phyloP scores from a whole-genome alignment of 495 filamentous ascomycete species.

The Podospora conica region DNA sequence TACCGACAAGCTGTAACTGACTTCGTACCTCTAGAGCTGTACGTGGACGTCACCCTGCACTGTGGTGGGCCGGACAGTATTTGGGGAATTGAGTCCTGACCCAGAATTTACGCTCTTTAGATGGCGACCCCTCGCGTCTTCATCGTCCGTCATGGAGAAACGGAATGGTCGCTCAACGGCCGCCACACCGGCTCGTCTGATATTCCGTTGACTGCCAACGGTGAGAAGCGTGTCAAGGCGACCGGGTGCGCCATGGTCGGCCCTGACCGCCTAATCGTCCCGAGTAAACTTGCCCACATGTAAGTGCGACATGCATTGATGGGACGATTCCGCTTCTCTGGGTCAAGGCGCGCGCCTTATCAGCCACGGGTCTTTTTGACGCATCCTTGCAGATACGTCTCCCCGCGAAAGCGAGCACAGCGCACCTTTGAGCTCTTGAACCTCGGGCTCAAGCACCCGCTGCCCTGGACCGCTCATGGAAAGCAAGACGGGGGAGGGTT shows the following conservation, averaged over 20 bases:
- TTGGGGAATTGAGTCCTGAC: neutral
- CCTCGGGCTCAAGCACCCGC: slow-evolving; percentile 36
- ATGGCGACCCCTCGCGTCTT: slow-evolving; percentile 73
- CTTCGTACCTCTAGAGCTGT: neutral
- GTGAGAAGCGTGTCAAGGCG: slow-evolving; percentile 74
- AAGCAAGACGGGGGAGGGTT: slow-evolving; percentile 25
- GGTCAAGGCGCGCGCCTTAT: too few relatives aligned
- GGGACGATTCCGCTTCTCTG: too few relatives aligned
- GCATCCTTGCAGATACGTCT: slow-evolving; percentile 57
- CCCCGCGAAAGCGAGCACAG: slow-evolving; percentile 78
- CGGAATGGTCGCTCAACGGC: slow-evolving; percentile 93
- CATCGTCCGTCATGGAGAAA: slow-evolving; percentile 89
- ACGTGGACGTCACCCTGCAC: neutral
- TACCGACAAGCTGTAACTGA: neutral
- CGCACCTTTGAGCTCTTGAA: slow-evolving; percentile 81
- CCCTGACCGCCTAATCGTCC: slow-evolving; percentile 77
- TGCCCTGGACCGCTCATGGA: slow-evolving; percentile 44
- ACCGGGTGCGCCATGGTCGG: slow-evolving; percentile 82
- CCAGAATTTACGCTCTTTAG: neutral
- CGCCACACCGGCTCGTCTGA: slow-evolving; percentile 85
- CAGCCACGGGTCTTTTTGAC: neutral
- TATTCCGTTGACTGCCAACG: slow-evolving; percentile 77
- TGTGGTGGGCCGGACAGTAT: neutral
- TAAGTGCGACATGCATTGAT: slow-evolving; percentile 24
- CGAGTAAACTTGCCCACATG: slow-evolving; percentile 72